Evolutionary conservation across 176 grass and related monocot genomes (phyloP), one percentile per base, ranked within the genome.

Genomic region (Urochloa ruziziensis): DNA sequence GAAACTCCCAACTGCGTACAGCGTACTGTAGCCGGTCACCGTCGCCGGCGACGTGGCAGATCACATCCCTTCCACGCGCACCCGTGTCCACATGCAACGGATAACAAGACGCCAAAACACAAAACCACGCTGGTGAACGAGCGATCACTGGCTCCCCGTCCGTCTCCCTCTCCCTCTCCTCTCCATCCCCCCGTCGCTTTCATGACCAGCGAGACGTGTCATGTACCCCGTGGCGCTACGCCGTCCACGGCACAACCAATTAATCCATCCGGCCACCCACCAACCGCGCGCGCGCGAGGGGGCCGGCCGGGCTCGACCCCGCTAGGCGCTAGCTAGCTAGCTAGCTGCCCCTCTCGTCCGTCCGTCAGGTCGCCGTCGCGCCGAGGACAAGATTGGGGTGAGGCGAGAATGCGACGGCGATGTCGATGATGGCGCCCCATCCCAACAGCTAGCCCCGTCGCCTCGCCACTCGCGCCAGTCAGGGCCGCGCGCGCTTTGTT

Each of bases 21-120:
- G n/a, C n/a, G n/a, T n/a, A n/a, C n/a, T n/a, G n/a, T n/a, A n/a
- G 47, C 29, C 11, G 34, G 52, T 44, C 49, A 1, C 16, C 3
- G 18, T 70, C 79, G 10, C 18, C 24, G 79, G 36, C 19, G 67
- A 82, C 54, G 80, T 73, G 67, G 54, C 80, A 2, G 40, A 32
- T 27, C 29, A 47, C 39, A 28, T 48, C 56, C 29, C 42, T 21
- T 83, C 21, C 54, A 62, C 40, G 65, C 7, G n/a, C 13, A 59
- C 23, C 75, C 53, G 15, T 5, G 2, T 6, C 5, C n/a, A n/a
- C 70, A 11, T 2, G 29, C 30, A n/a, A n/a, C n/a, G n/a, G n/a
- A n/a, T n/a, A n/a, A 36, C 54, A 43, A n/a, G 0, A 14, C 39
- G 37, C 23, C 23, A 40, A 67, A 39, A 1, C 66, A n/a, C n/a